Base-by-base conservation (phyloP, 176 grass and related monocot species). In the Musa itinerans region DNA sequence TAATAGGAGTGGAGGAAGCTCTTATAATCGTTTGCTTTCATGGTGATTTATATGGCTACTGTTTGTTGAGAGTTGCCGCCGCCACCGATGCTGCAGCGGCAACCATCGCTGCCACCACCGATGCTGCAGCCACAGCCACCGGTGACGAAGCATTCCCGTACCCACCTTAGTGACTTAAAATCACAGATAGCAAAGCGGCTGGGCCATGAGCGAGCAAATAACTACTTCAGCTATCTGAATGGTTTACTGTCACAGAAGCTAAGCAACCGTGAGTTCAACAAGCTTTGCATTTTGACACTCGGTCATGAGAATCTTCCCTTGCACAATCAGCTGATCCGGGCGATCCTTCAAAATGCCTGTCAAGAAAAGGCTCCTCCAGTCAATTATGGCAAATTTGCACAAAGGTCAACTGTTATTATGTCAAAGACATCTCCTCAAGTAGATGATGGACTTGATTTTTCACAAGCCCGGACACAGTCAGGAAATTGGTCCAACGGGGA, bases 231-330 rank as follows among this genome's bases (percentile, higher is more conserved):
- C 50, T 88, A 83, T 83, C 79, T 97, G 68, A 92, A 78, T 75
- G 78, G 43, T 48, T 85, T 92, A 65, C 69, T 96, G 29, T 92
- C 86, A 0, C 82, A 85, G 71, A 90, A 82, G 83, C 79, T 97
- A 14, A 90, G 85, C 80, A 97, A 88, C 83, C 49, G 62, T 10
- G 90, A 97, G 72, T 97, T 92, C n/a, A 83, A 92, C 58, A 90
- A 82, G 78, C 69, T 88, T 66, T 97, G 87, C 76, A 57, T 88
- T 27, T 79, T 80, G 13, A 85, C 75, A 1, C 50, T 97, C 25
- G 87, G 87, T 10, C 69, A 11, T 53, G 87, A 97, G 79, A 92
- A 92, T 73, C 74, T 90, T 11, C 55, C 74, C 20, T 78, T 92
- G 81, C 93, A 97, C 84, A 97, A 89, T 82, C 81, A 75, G 22